phyloP scores from a whole-genome alignment of 1,284 basidiomycete species.

The Irpex rosettiformis region DNA sequence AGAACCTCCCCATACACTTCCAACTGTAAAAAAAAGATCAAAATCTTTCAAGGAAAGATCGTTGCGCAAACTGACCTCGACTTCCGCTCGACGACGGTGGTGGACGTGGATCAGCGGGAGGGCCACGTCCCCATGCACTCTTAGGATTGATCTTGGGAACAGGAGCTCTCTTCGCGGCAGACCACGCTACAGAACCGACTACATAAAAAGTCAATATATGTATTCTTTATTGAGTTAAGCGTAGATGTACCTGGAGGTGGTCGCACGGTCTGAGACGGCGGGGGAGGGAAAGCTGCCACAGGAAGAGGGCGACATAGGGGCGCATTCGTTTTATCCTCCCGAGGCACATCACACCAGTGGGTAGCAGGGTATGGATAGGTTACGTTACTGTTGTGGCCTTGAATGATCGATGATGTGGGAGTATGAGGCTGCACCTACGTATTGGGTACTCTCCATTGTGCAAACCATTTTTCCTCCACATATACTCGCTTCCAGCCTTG shows the following conservation, averaged over 20 bases:
- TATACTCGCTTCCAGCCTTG: conserved; percentile 64
- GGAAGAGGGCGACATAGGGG: conserved; percentile 59
- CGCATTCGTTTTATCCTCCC: conserved; percentile 51
- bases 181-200: conserved; percentile 19
- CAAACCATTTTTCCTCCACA: conserved; percentile 54
- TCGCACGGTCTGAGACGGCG: conserved; percentile 2
- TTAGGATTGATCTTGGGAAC: background rate
- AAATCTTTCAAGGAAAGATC: no score
- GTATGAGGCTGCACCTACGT: conserved; percentile 16
- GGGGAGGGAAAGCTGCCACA: conserved; percentile 14
- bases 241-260: conserved; percentile 16
- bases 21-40: background rate
- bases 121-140: conserved; percentile 6
- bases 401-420: conserved; percentile 4
- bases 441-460: conserved; percentile 39
- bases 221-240: background rate
- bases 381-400: conserved; percentile 31
- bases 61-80: background rate
- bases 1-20: background rate
- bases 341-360: conserved; percentile 47
- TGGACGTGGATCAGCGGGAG: background rate
- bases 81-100: background rate
- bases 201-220: background rate
- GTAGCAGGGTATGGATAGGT: conserved; percentile 52
- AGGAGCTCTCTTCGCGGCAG: background rate